These are phyloP conservation scores for Excoecaria agallocha DNA, from an alignment of 345 rosid species.

Conservation along the genomic window DNA sequence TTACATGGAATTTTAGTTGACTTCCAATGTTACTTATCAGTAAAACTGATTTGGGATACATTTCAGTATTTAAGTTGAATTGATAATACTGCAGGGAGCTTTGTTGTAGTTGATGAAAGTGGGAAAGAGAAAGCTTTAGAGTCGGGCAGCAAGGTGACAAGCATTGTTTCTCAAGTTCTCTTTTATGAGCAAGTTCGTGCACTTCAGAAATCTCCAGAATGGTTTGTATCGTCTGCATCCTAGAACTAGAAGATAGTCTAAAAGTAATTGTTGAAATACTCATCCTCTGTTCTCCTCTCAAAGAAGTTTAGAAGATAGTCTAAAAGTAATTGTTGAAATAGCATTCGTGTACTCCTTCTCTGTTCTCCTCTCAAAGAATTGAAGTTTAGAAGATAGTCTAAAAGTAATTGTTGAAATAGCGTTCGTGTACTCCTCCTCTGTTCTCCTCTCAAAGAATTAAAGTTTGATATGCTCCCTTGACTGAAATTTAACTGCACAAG, in stretches of 20 bases:
- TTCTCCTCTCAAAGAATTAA: neutral
- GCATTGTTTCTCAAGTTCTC: constrained; percentile 79
- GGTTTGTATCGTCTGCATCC: constrained; percentile 38
- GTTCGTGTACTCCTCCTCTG: too few relatives aligned
- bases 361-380: too few relatives aligned
- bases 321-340: too few relatives aligned
- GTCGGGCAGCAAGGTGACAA: constrained; percentile 81
- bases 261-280: too few relatives aligned
- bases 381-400: neutral
- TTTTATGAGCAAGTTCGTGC: constrained; percentile 63
- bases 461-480: neutral
- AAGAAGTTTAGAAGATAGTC: too few relatives aligned
- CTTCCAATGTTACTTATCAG: neutral
- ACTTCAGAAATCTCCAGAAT: constrained; percentile 70
- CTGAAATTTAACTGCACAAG: neutral
- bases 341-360: too few relatives aligned
- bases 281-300: too few relatives aligned
- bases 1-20: neutral
- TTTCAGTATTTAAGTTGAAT: too few relatives aligned
- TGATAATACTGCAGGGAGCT: constrained; percentile 51
- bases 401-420: too few relatives aligned
- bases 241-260: neutral
- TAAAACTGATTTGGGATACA: neutral
- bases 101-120: constrained; percentile 79
- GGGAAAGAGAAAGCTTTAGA: constrained; percentile 84